Evolutionary conservation across 805 yeast genomes (phyloP).

Genomic region (Tetrapisispora taiwanensis): DNA sequence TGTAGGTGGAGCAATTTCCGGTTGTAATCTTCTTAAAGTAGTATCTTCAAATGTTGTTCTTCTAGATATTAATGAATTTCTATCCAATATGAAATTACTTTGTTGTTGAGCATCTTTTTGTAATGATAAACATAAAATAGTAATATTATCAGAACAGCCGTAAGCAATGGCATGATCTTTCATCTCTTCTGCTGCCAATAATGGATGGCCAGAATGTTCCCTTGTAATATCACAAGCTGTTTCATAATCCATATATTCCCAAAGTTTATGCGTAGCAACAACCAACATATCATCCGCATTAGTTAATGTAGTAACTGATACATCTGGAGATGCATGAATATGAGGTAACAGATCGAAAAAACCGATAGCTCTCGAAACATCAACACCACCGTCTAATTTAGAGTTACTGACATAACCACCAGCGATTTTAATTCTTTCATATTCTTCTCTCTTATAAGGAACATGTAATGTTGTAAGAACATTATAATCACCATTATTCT

Average conservation of each 20-base stretch:
- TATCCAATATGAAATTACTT: conserved; percentile 26
- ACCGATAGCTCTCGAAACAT: conserved; percentile 87
- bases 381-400: conserved; percentile 70
- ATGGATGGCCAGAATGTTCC: conserved; percentile 71
- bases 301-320: conserved; percentile 48
- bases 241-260: conserved; percentile 77
- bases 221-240: conserved; percentile 86
- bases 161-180: conserved; percentile 92
- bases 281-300: conserved; percentile 77
- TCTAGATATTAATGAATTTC: conserved; percentile 34
- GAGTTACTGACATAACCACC: conserved; percentile 90
- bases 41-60: conserved; percentile 63
- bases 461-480: conserved; percentile 69
- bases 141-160: conserved; percentile 70
- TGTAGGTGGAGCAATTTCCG: conserved; percentile 88
- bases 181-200: conserved; percentile 83
- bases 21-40: conserved; percentile 68
- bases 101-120: conserved; percentile 38
- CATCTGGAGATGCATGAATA: conserved; percentile 79
- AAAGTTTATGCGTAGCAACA: conserved; percentile 70
- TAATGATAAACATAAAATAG: conserved; percentile 70
- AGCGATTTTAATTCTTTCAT: conserved; percentile 77
- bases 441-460: conserved; percentile 68
- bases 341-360: conserved; percentile 79
- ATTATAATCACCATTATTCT: conserved; percentile 71